phyloP scores from a whole-genome alignment of 2,329 filamentous ascomycete species.

The Scedosporium dehoogii region DNA sequence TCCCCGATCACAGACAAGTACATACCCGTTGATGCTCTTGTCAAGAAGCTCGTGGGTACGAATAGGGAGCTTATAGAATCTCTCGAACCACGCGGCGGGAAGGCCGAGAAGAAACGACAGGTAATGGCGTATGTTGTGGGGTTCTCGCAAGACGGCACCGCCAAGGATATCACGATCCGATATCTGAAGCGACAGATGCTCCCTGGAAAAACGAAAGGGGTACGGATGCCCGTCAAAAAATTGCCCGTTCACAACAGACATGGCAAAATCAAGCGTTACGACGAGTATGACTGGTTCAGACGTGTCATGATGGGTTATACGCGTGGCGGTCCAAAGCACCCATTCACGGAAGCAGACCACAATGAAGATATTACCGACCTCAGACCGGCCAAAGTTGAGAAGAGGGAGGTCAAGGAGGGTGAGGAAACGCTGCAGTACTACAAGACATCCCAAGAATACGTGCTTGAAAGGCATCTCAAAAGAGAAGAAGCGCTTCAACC shows the following conservation, averaged over 20 bases:
- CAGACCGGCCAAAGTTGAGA: conserved; percentile 60
- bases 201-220: conserved; percentile 83
- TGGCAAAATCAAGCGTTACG: conserved; percentile 67
- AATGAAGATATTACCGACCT: conserved; percentile 71
- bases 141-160: conserved; percentile 73
- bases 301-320: conserved; percentile 65
- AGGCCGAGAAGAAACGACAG: conserved; percentile 79
- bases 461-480: conserved; percentile 75
- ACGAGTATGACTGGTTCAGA: conserved; percentile 83
- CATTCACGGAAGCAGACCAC: conserved; percentile 63
- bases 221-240: conserved; percentile 69
- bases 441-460: conserved; percentile 76
- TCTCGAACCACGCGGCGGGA: conserved; percentile 74
- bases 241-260: conserved; percentile 67
- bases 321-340: conserved; percentile 35
- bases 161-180: conserved; percentile 88
- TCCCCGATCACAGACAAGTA: conserved; percentile 74
- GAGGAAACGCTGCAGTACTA: conserved; percentile 81
- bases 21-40: conserved; percentile 66
- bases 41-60: conserved; percentile 58
- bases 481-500: conserved; percentile 81
- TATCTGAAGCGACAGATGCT: conserved; percentile 76
- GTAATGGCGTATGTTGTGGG: conserved; percentile 84
- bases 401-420: conserved; percentile 63
- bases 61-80: conserved; percentile 62